Base-by-base conservation (phyloP, 345 rosid species). In the Arabis hirsuta region DNA sequence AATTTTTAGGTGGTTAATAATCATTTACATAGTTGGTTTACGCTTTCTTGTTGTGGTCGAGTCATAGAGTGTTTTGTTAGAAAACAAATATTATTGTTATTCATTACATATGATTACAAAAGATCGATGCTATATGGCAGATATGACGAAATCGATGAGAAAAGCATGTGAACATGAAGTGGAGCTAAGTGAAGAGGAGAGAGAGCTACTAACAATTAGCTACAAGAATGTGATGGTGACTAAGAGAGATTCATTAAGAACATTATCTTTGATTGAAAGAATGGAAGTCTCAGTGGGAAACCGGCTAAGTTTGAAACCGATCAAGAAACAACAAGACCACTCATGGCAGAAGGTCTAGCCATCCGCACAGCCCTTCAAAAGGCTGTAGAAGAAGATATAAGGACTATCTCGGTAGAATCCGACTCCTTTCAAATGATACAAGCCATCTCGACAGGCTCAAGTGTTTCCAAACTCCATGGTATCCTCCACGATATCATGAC, bases 171-270 rank as follows among this genome's bases (percentile, higher is more conserved):
- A 69, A 12, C 11, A 45, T 69, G 56, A 45, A 32, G 22, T 57
- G 46, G 73, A 69, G 47, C 47, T 56, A 57, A 69, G 55, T 38
- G 65, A 69, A 50, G 22, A 32, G 3, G 73, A 56, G 34, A 56
- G 8, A 69, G 14, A 45, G 14, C 56, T 69, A 57, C 36, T 57
- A 22, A 34, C 47, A 34, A 46, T 6, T 69, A 65, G 47, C 11
- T 69, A 69, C 38, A 69, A 57, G 34, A 46, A 57, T n/a, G 27
- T 47, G 39, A 56, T 56, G 46, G 20, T 0, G 56, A 34, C 27
- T 57, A 56, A 57, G 73, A 69, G 65, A 46, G 39, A 2, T 22
- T 57, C 56, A 11, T n/a, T 57, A 47, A 36, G 56, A 47, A 27
- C 11, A 7, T 5, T 57, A 57, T 24, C 27, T 2, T 34, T 56